These are phyloP conservation scores for Nectriaceae sp. DNA, from an alignment of 2,329 filamentous ascomycete species.

Conservation along the genomic window DNA sequence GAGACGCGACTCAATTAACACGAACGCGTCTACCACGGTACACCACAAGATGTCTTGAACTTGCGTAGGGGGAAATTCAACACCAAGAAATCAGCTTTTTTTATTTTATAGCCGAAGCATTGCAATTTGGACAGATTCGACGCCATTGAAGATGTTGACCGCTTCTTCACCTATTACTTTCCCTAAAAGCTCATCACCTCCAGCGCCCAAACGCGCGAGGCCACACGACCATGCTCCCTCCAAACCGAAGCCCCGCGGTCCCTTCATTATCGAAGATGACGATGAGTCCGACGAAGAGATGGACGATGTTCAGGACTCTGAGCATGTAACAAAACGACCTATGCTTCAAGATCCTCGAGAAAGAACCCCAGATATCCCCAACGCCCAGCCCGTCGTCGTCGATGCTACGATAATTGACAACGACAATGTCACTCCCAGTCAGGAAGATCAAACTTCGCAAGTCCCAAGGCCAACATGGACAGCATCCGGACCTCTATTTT, in stretches of 20 bases:
- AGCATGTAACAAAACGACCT: conserved; percentile 32
- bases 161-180: conserved; percentile 61
- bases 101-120: neutral
- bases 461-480: conserved; percentile 19
- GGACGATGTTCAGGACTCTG: conserved; percentile 1
- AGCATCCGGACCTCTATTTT: conserved; percentile 28
- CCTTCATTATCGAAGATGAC: conserved; percentile 44
- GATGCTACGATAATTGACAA: conserved; percentile 9
- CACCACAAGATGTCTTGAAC: conserved; percentile 5
- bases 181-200: conserved; percentile 50
- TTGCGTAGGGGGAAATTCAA: conserved; percentile 7
- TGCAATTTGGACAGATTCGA: neutral
- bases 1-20: conserved; percentile 33
- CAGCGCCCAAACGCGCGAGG: conserved; percentile 36
- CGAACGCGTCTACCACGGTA: conserved; percentile 25
- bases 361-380: neutral
- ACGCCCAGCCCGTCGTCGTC: neutral
- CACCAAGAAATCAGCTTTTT: conserved; percentile 1
- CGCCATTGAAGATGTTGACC: conserved; percentile 51
- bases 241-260: conserved; percentile 38
- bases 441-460: neutral
- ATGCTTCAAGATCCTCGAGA: conserved; percentile 31
- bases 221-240: conserved; percentile 37
- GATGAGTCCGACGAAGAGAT: conserved; percentile 36
- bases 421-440: neutral